Base-by-base conservation (phyloP, 768 basidiomycete species). In the Boletus fagicola region DNA sequence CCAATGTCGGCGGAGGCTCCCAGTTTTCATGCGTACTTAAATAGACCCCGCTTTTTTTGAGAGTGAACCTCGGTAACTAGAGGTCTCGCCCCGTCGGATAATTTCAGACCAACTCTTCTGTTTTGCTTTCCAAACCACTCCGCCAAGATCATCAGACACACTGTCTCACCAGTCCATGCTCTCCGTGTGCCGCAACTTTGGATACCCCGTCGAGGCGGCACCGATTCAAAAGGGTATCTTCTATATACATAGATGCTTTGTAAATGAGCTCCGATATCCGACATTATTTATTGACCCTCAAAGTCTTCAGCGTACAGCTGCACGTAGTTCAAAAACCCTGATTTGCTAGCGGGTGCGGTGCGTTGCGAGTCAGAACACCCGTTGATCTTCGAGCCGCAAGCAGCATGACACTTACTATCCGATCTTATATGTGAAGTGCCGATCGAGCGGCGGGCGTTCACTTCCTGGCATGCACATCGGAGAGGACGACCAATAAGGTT, bases 401-500 rank as follows among this genome's bases (percentile, higher is more conserved):
- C 2, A 24, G 6, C 4, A 55, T 13, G 40, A 24, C 38, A 65
- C 75, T 65, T 26, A 76, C 76, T 52, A 56, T 38, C 71, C 72
- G 5, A 66, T 56, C 33, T 65, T 68, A 9, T 61, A 67, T n/a
- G 65, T 62, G 40, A 75, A 71, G n/a, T 67, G 56, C 42, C 60
- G 65, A 46, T 54, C 65, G n/a, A 72, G 61, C 31, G 59, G 53
- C 58, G 57, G 60, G 11, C 30, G 56, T 13, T 57, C 64, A 11
- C 59, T 59, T 20, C 65, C 65, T 1, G 60, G 58, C 16, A 61
- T 49, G 13, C 60, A 63, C 42, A 67, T 59, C 9, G 76, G 76
- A 12, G 69, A 70, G 4, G 74, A 66, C 13, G 76, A 76, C 73
- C 78, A 78, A 55, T 76, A 69, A 0, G 80, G 75, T 49, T 68